Evolutionary conservation across 352 stramenopile species (phyloP), one percentile per base, ranked within the genome.

Genomic region (Globisporangium yorkense): DNA sequence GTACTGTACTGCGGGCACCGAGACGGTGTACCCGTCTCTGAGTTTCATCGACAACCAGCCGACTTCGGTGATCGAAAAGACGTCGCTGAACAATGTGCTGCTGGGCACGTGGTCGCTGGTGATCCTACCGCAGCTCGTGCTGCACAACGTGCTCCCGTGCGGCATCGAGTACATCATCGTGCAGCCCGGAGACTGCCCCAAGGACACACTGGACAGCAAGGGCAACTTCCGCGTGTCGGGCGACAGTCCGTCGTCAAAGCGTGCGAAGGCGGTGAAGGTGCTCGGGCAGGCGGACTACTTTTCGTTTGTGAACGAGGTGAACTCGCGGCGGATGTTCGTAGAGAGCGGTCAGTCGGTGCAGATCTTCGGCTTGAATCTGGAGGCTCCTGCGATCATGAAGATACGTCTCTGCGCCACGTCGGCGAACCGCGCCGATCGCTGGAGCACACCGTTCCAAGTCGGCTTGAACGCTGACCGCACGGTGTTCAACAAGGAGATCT

Each of bases 151-250:
- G 41, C 66, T 96, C 46, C 86, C 86, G 15, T 93, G 84, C 31
- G 84, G 73, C 45, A 61, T 94, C 41, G 86, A 96, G 56, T 96
- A 94, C 60, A 75, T 68, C 4, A 89, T 96, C 59, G 86, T 96
- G 4, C 86, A 96, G 53, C 46, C 76, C 2, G 46, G 62, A 31
- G 86, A 96, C 65, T 93, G 84, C n/a, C 82, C 82, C 0, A 65
- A 27, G 2, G 74, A 91, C 6, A 63, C 66, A 40, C 56, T 92
- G 47, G 84, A 87, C 33, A 70, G 35, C 41, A 83, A 81, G n/a
- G 70, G 73, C 2, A 59, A 80, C 16, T 89, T 92, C 51, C 71
- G 69, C 13, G 41, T 87, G 46, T 51, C 66, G 27, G 57, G 70
- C 10, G 65, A 55, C 7, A 57, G 52, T 33, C 54, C 61, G 12